Evolutionary conservation across 331 rosid genomes (phyloP).

Genomic region (Malus hybrid): DNA sequence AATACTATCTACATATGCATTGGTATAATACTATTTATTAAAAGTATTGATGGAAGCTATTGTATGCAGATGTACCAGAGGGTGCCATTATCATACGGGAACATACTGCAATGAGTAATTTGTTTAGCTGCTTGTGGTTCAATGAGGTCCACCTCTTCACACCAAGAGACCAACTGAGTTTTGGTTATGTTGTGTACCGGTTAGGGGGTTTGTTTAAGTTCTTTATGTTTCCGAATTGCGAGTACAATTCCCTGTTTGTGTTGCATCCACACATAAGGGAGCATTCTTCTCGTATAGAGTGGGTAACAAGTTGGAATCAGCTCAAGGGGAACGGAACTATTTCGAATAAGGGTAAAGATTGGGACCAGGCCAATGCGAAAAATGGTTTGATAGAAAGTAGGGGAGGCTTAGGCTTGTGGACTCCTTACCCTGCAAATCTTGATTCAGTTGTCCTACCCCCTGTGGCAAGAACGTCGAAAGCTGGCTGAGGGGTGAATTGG

Average conservation of each 20-base stretch:
- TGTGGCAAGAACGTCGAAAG: constrained; percentile 79
- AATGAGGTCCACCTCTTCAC: constrained; percentile 96
- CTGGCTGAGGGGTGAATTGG: constrained; percentile 56
- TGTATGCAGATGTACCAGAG: constrained; percentile 89
- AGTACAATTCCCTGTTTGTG: constrained; percentile 81
- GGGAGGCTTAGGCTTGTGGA: constrained; percentile 94
- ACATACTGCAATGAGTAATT: constrained; percentile 63
- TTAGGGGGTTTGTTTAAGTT: constrained; percentile 50
- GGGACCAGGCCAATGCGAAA: constrained; percentile 30
- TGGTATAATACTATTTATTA: not conserved
- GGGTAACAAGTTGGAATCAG: constrained; percentile 78
- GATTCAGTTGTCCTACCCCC: constrained; percentile 60
- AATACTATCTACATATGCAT: not conserved
- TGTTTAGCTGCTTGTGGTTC: constrained; percentile 98
- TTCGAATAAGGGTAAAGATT: constrained; percentile 49
- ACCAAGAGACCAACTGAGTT: constrained; percentile 96
- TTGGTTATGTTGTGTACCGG: constrained; percentile 88
- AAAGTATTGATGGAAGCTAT: not conserved
- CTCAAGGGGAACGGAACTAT: constrained; percentile 47
- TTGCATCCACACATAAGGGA: constrained; percentile 98
- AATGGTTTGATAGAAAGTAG: constrained; percentile 54
- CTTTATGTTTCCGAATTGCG: constrained; percentile 92
- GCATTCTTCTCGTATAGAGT: constrained; percentile 95
- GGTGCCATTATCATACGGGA: constrained; percentile 90
- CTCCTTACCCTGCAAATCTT: constrained; percentile 80